These are phyloP conservation scores for Choiromyces venosus DNA, from an alignment of 495 filamentous ascomycete genomes.

Conservation along the genomic window DNA sequence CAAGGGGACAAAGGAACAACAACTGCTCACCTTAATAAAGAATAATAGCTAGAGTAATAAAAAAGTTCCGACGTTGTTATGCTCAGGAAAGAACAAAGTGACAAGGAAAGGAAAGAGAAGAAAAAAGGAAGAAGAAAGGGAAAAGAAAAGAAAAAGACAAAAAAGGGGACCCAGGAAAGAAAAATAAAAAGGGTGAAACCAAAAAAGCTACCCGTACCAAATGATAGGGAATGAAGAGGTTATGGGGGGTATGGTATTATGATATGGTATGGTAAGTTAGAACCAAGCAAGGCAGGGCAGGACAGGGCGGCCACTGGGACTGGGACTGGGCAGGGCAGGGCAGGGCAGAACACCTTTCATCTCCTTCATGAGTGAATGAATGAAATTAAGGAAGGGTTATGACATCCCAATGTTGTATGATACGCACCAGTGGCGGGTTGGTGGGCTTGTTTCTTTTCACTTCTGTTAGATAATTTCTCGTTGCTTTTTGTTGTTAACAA, in stretches of 20 bases:
- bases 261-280: not conserved
- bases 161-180: constrained; percentile 5
- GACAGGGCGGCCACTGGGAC: not conserved
- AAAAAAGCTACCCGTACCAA: not conserved
- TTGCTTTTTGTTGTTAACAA: too few relatives aligned
- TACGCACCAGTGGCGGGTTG: not conserved
- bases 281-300: not conserved
- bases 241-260: not conserved
- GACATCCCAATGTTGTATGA: not conserved
- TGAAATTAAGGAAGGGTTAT: not conserved
- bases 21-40: not conserved
- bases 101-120: not conserved
- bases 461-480: not conserved
- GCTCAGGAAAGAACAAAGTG: constrained; percentile 2
- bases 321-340: not conserved
- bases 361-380: not conserved
- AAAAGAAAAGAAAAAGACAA: constrained; percentile 29
- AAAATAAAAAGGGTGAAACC: constrained; percentile 30
- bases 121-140: constrained; percentile 16
- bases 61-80: not conserved
- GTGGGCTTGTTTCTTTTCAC: not conserved
- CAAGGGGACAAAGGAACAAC: not conserved
- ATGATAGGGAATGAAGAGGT: constrained; percentile 2
- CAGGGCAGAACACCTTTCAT: not conserved
- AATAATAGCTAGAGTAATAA: not conserved